A percentile compares a stretch with the other conserved stretches of the same genome.
Evolutionary conservation across 768 basidiomycete genomes (phyloP).

Genomic region (Leccinum arenicola): DNA sequence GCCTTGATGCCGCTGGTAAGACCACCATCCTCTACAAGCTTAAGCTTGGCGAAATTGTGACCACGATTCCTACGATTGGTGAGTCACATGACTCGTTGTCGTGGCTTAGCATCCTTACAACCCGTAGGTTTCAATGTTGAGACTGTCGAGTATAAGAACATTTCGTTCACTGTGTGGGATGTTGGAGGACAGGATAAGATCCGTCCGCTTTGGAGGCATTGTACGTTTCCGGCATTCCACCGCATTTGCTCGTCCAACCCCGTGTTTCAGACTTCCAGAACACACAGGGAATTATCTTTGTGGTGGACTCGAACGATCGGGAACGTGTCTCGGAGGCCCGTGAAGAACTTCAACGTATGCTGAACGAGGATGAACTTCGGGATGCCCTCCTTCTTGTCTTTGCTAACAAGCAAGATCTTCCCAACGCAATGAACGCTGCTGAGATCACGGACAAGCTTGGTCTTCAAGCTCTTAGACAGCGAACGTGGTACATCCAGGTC

Average conservation of each 20-base stretch:
- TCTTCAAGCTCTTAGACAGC: conserved; percentile 92
- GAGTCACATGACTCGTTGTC: conserved; percentile 33
- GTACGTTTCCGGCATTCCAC: conserved; percentile 50
- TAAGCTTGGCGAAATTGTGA: conserved; percentile 99
- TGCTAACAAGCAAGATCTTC: conserved; percentile 99
- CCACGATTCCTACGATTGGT: conserved; percentile 99
- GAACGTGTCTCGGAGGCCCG: conserved; percentile 99
- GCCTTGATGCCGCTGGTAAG: conserved; percentile 99
- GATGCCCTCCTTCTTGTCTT: conserved; percentile 98
- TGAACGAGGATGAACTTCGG: conserved; percentile 99
- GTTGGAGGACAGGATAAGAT: conserved; percentile 99
- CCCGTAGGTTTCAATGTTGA: conserved; percentile 97
- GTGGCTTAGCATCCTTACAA: conserved; percentile 13
- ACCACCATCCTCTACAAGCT: conserved; percentile 99
- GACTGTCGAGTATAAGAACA: conserved; percentile 99
- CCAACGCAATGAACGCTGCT: conserved; percentile 99
- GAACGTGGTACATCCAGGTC: conserved; percentile 98
- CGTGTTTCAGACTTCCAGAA: conserved; percentile 91
- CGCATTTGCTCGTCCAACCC: conserved; percentile 11
- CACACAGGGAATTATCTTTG: conserved; percentile 99
- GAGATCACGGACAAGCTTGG: conserved; percentile 99
- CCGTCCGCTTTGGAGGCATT: conserved; percentile 99
- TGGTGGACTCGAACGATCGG: conserved; percentile 98
- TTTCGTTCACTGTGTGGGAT: conserved; percentile 99
- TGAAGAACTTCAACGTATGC: conserved; percentile 98